phyloP scores from a whole-genome alignment of 257 asterid species.

The Nicotiana paniculata region DNA sequence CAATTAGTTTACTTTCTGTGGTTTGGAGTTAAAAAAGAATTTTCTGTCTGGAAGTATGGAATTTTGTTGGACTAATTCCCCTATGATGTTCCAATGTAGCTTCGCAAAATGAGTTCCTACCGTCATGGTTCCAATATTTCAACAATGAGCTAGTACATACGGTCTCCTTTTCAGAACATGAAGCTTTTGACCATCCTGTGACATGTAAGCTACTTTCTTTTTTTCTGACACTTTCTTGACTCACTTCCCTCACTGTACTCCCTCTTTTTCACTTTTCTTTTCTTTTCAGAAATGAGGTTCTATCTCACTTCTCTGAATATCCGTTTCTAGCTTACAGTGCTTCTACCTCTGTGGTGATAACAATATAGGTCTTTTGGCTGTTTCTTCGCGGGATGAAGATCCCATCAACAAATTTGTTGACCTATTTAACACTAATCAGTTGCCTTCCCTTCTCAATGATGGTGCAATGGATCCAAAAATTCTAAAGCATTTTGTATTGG shows the following conservation, averaged over 20 bases:
- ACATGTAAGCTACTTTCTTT: conserved; percentile 55
- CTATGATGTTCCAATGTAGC: conserved; percentile 43
- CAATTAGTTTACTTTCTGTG: background rate
- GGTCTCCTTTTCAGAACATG: conserved; percentile 91
- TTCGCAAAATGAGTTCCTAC: conserved; percentile 57
- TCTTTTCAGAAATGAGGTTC: conserved; percentile 18
- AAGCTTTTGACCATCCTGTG: conserved; percentile 98
- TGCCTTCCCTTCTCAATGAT: conserved; percentile 79
- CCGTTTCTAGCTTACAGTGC: conserved; percentile 21
- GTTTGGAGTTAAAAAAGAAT: background rate
- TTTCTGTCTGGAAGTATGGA: background rate
- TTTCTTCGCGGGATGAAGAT: conserved; percentile 79
- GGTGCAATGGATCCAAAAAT: conserved; percentile 98
- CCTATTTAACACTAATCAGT: conserved; percentile 67
- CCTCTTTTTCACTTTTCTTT: background rate
- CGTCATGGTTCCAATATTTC: conserved; percentile 84
- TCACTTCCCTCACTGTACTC: background rate
- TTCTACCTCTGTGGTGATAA: conserved; percentile 14
- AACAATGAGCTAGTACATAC: conserved; percentile 74
- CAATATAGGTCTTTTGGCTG: conserved; percentile 78
- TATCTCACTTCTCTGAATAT: background rate
- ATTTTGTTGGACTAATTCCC: conserved; percentile 16
- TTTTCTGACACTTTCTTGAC: background rate
- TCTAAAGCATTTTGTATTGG: conserved; percentile 75
- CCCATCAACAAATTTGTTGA: conserved; percentile 77